phyloP scores from a whole-genome alignment of 73 alveolate species.

The Paramecium tetraurelia region DNA sequence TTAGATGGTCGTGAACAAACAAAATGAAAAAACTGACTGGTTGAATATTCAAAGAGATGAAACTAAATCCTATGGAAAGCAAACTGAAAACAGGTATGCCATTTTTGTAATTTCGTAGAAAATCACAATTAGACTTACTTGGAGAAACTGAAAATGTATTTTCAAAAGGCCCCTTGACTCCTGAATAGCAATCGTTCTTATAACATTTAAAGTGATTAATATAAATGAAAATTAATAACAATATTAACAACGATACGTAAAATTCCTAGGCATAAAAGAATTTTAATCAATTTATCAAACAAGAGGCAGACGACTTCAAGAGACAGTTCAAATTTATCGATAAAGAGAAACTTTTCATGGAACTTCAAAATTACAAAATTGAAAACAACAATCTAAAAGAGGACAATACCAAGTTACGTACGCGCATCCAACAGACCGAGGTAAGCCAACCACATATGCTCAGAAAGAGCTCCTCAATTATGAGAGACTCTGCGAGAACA shows the following conservation, averaged over 20 bases:
- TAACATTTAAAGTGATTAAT: background rate
- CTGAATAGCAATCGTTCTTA: background rate
- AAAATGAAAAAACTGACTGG: slow-evolving; percentile 1
- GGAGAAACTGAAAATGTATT: background rate
- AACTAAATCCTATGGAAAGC: background rate
- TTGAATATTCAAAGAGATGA: background rate
- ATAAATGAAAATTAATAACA: slow-evolving; percentile 23
- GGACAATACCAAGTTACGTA: background rate
- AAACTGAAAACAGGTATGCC: background rate
- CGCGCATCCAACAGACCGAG: background rate
- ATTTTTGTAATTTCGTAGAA: background rate
- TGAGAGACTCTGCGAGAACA: slow-evolving; percentile 36
- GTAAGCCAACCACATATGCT: background rate
- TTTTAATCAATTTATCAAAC: background rate
- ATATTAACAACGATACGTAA: background rate
- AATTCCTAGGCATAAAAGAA: slow-evolving; percentile 16
- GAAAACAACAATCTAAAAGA: slow-evolving; percentile 4
- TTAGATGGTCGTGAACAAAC: background rate
- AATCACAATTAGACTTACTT: background rate
- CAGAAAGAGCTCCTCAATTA: slow-evolving; percentile 34
- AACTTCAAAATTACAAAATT: background rate
- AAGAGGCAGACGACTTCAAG: slow-evolving; percentile 36
- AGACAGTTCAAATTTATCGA: slow-evolving; percentile 10
- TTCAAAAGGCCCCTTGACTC: background rate
- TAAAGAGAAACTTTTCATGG: slow-evolving; percentile 47